A percentile compares a stretch with the other conserved stretches of the same genome.
Evolutionary conservation across 306 rosid species (phyloP).

Genomic region (Prunus mongolica): DNA sequence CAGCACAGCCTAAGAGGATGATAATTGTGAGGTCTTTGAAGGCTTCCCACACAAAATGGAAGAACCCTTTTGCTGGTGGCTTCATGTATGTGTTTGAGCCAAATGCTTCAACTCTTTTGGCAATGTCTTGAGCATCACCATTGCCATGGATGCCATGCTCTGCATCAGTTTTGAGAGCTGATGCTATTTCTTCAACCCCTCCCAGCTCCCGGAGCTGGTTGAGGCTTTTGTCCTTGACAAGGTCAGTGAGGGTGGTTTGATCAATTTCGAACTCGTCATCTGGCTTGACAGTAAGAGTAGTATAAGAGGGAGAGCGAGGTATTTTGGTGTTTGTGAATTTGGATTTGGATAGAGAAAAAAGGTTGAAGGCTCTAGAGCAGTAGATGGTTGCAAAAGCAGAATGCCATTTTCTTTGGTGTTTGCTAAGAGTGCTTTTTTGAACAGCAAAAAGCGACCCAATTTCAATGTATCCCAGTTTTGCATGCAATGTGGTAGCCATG

Average conservation of each 20-base stretch:
- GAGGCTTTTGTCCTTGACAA: constrained; percentile 37
- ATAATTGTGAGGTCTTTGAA: constrained; percentile 38
- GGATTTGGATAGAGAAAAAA: background rate
- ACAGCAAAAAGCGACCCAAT: constrained; percentile 18
- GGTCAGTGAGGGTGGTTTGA: background rate
- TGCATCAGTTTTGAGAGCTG: constrained; percentile 19
- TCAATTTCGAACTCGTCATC: constrained; percentile 10
- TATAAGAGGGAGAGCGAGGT: constrained; percentile 5
- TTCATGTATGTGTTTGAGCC: constrained; percentile 22
- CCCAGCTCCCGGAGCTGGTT: constrained; percentile 14
- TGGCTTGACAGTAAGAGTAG: constrained; percentile 14
- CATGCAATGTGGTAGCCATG: background rate
- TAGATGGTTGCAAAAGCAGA: constrained; percentile 37
- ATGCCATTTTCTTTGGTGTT: constrained; percentile 39
- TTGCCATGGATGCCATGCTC: constrained; percentile 21
- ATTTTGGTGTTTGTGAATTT: background rate
- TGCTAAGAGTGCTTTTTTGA: background rate
- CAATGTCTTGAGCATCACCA: background rate
- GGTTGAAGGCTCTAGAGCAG: constrained; percentile 28
- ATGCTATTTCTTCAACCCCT: constrained; percentile 38
- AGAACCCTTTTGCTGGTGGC: constrained; percentile 26
- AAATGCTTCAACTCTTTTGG: background rate
- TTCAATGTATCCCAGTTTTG: background rate
- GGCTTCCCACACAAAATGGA: constrained; percentile 29
- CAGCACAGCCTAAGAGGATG: constrained; percentile 36